Conservation (phyloP, 1,284 basidiomycete genomes). For the Xanthoconium separans region DNA sequence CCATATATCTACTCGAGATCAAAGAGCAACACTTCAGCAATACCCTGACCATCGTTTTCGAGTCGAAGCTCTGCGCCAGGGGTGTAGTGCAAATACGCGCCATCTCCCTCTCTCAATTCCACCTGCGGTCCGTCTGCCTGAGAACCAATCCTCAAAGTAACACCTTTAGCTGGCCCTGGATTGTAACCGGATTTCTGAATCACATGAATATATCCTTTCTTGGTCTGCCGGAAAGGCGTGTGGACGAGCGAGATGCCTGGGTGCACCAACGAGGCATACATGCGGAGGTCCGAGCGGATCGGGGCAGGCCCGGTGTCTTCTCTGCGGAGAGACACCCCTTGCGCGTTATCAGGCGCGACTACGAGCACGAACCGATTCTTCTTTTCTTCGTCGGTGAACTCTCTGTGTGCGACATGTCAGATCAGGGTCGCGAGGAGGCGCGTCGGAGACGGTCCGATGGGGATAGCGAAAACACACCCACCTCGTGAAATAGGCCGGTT, state of each 20-base stretch:
- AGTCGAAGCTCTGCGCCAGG: slow-evolving; percentile 46
- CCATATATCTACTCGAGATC: slow-evolving; percentile 52
- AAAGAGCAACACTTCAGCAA: slow-evolving; percentile 72
- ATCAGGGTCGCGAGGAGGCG: background rate
- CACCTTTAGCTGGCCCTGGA: slow-evolving; percentile 46
- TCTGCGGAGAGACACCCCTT: slow-evolving; percentile 57
- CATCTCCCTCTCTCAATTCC: slow-evolving; percentile 63
- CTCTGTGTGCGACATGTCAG: slow-evolving; percentile 33
- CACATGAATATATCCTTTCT: slow-evolving; percentile 68
- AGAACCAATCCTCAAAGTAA: slow-evolving; percentile 46
- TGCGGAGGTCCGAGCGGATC: slow-evolving; percentile 58
- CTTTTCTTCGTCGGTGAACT: slow-evolving; percentile 84
- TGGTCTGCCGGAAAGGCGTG: slow-evolving; percentile 34
- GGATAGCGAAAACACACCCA: slow-evolving; percentile 13
- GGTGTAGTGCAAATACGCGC: slow-evolving; percentile 59
- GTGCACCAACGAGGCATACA: slow-evolving; percentile 68
- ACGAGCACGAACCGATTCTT: slow-evolving; percentile 63
- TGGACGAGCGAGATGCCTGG: slow-evolving; percentile 53
- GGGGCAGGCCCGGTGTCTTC: slow-evolving; percentile 75
- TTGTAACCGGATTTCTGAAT: slow-evolving; percentile 81
- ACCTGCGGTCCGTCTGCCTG: slow-evolving; percentile 37
- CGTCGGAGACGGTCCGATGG: background rate
- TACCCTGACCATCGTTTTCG: slow-evolving; percentile 58
- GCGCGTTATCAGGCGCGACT: slow-evolving; percentile 65
- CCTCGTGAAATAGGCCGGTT: slow-evolving; percentile 82